Percentiles rank a stretch among this genome's conserved stretches.
Conservation (phyloP, 768 basidiomycete genomes). For the Macrolepiota fuliginosa region DNA sequence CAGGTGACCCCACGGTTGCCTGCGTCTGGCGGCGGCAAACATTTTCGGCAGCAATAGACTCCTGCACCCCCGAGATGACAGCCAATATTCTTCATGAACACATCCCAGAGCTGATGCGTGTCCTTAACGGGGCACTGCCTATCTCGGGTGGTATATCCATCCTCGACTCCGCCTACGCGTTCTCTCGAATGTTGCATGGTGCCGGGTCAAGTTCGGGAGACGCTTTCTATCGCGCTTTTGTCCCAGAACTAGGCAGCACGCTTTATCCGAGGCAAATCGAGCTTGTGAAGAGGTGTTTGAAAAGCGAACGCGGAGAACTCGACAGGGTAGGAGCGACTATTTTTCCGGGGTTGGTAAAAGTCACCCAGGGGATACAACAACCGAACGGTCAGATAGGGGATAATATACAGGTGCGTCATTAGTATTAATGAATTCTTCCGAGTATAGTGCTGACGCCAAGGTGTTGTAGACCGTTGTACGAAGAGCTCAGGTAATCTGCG, state of each 20-base stretch:
- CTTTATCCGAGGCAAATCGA: conserved; percentile 82
- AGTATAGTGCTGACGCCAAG: neutral
- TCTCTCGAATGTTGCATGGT: conserved; percentile 86
- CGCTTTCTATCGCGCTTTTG: conserved; percentile 84
- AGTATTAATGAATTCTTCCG: neutral
- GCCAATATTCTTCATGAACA: conserved; percentile 66
- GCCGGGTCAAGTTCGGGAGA: conserved; percentile 60
- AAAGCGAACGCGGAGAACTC: conserved; percentile 67
- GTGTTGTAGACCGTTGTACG: conserved; percentile 61
- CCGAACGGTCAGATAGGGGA: conserved; percentile 39
- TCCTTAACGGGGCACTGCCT: conserved; percentile 45
- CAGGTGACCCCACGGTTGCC: conserved; percentile 87
- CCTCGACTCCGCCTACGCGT: conserved; percentile 71
- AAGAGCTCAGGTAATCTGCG: conserved; percentile 84
- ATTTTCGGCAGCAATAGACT: conserved; percentile 82
- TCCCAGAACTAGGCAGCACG: conserved; percentile 75
- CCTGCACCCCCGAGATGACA: conserved; percentile 70
- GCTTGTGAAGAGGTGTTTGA: conserved; percentile 78
- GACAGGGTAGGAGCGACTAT: conserved; percentile 82
- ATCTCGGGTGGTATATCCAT: conserved; percentile 50
- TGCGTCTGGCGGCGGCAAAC: conserved; percentile 89
- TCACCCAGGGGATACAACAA: conserved; percentile 42
- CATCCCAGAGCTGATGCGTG: conserved; percentile 59
- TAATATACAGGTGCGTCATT: conserved; percentile 43
- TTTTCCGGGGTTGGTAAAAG: conserved; percentile 87